Base-by-base conservation (phyloP, 2,329 filamentous ascomycete species). In the Venturia carpophila region DNA sequence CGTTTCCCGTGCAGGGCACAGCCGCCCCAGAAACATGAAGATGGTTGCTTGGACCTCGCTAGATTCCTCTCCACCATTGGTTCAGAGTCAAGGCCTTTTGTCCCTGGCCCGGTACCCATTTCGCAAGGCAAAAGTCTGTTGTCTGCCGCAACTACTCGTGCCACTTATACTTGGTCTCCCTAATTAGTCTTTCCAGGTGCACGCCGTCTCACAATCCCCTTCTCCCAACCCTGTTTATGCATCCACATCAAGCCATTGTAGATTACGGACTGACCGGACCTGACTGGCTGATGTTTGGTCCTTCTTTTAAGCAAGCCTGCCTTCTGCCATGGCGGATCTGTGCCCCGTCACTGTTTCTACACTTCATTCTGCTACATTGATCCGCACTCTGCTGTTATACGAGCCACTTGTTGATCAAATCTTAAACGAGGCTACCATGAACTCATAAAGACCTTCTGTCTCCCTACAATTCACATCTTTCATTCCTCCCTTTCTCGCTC, bases 81-180 rank as follows among this genome's bases (percentile, higher is more conserved):
- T 39, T 60, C 30, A 58, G 13, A 39, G 30, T 60, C 52, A 55
- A 21, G 63, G 30, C 37, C 37, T 34, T 39, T 49, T 21, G 49
- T 49, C 30, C 24, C 52, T 27, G 30, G n/a, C 49, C 17, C 27
- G 37, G 24, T 17, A 43, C 43, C 63, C 43, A 55, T 55, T 10
- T 64, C 49, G 42, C 52, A 49, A 60, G 24, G 63, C 41, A 56
- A 58, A 64, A 45, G 24, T 45, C n/a, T 42, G 21, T 27, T 3
- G 37, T 56, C 63, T 55, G 63, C 63, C 63, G 63, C 27, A 64
- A 61, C 21, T 60, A 60, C 34, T 39, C 42, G 61, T 63, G 61
- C 61, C 61, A 63, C 61, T 47, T 63, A 49, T 34, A 52, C 63
- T 37, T 58, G 63, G 43, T 45, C 43, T 64, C 24, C 63, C 49